These are phyloP conservation scores for Podospora appendiculata DNA, from an alignment of 495 filamentous ascomycete species.

Conservation along the genomic window DNA sequence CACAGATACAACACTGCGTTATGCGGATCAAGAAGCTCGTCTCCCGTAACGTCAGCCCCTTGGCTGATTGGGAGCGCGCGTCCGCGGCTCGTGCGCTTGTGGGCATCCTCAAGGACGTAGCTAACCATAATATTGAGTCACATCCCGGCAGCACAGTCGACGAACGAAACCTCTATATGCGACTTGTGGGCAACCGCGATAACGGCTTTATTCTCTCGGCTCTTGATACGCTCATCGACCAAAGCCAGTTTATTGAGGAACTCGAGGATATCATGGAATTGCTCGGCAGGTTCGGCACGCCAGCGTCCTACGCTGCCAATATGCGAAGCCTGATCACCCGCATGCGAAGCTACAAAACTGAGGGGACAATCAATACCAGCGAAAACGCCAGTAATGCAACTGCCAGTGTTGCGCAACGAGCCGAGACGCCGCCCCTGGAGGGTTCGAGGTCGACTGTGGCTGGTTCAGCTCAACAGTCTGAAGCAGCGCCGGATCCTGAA, in stretches of 20 bases:
- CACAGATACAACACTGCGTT: conserved; percentile 27
- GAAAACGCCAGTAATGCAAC: neutral
- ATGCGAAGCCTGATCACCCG: conserved; percentile 22
- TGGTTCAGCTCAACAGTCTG: neutral
- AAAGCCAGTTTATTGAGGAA: conserved; percentile 24
- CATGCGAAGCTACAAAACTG: conserved; percentile 17
- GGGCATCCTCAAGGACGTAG: conserved; percentile 31
- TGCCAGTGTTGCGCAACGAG: conserved; percentile 1
- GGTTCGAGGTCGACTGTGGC: neutral
- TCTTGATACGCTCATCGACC: conserved; percentile 30
- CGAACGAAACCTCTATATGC: conserved; percentile 29
- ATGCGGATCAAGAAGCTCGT: conserved; percentile 26
- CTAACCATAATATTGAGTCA: conserved; percentile 21
- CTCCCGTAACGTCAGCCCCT: conserved; percentile 25
- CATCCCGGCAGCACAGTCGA: conserved; percentile 12
- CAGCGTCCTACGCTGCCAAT: conserved; percentile 18
- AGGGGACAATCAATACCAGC: neutral
- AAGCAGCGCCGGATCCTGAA: neutral
- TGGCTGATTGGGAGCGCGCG: conserved; percentile 21
- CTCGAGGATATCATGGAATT: conserved; percentile 24
- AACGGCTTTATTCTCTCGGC: conserved; percentile 28
- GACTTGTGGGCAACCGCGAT: conserved; percentile 29
- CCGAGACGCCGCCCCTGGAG: conserved; percentile 10
- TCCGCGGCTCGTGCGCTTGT: conserved; percentile 34
- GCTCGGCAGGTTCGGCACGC: conserved; percentile 18